Percentiles rank a stretch among this genome's conserved stretches.
Evolutionary conservation across 2,329 filamentous ascomycete genomes (phyloP).

Genomic region (Pseudogymnoascus sp.): DNA sequence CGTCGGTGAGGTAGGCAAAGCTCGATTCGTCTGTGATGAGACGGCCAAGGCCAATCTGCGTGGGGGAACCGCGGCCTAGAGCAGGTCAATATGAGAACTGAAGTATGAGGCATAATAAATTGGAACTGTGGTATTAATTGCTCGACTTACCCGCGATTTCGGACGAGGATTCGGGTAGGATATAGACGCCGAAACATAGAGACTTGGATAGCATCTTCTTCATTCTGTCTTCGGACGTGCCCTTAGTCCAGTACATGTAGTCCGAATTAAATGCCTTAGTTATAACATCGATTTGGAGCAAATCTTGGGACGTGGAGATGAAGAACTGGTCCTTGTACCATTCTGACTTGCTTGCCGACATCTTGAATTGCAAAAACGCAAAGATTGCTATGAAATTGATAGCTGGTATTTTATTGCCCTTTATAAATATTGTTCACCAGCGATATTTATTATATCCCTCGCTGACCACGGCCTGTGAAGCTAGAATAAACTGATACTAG

Average conservation of each 20-base stretch:
- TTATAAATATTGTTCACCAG: neutral
- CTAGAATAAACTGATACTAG: neutral
- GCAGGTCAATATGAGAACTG: neutral
- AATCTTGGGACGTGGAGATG: constrained; percentile 49
- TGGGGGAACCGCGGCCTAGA: constrained; percentile 12
- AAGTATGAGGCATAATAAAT: constrained; percentile 7
- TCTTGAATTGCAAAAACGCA: neutral
- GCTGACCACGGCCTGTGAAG: neutral
- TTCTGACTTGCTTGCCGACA: constrained; percentile 1
- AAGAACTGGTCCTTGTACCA: constrained; percentile 47
- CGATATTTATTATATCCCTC: neutral
- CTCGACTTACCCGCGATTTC: constrained; percentile 21
- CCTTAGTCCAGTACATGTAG: constrained; percentile 51
- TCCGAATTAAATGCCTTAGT: constrained; percentile 46
- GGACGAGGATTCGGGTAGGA: constrained; percentile 22
- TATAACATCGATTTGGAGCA: constrained; percentile 44
- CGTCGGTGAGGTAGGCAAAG: constrained; percentile 60
- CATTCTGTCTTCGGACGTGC: constrained; percentile 39
- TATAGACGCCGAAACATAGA: constrained; percentile 50
- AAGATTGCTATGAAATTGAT: neutral
- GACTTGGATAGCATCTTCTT: constrained; percentile 45
- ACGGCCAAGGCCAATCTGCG: constrained; percentile 47
- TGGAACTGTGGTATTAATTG: constrained; percentile 13
- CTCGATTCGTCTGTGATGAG: constrained; percentile 60
- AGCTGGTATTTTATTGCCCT: neutral